These are phyloP conservation scores for Quercus dentata DNA, from an alignment of 306 rosid genomes.

Conservation along the genomic window DNA sequence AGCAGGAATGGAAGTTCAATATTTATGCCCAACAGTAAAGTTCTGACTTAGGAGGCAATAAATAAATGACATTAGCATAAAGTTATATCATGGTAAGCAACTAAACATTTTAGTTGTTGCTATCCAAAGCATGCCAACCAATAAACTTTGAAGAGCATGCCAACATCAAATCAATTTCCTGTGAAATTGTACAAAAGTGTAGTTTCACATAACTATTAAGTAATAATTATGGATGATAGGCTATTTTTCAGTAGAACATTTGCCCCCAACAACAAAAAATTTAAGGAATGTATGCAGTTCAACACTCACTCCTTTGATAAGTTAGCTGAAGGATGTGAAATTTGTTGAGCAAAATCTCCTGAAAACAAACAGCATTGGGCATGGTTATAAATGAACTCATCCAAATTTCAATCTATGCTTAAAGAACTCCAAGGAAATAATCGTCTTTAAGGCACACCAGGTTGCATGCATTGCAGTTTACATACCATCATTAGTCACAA, in stretches of 20 bases:
- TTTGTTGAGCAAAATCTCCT: constrained; percentile 76
- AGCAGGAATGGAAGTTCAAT: constrained; percentile 1
- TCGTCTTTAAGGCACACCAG: not conserved
- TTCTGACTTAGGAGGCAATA: not conserved
- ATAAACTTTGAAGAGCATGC: not conserved
- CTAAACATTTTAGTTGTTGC: not conserved
- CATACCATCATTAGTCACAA: constrained; percentile 92
- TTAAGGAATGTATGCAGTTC: constrained; percentile 8
- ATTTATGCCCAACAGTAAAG: not conserved
- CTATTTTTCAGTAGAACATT: not conserved
- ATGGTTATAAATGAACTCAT: constrained; percentile 21
- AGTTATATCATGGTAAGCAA: not conserved
- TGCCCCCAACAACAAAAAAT: not conserved
- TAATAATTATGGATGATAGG: not conserved
- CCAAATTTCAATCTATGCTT: not conserved
- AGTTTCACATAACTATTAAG: not conserved
- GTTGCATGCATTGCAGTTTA: constrained; percentile 20
- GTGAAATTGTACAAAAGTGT: not conserved
- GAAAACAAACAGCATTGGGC: constrained; percentile 27
- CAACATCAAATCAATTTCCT: not conserved
- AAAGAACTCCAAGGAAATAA: not conserved
- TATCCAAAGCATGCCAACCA: not conserved
- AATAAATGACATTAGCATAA: constrained; percentile 3
- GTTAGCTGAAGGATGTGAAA: constrained; percentile 89
- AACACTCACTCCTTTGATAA: constrained; percentile 80